Conservation (phyloP, 495 filamentous ascomycete species). For the Neurospora sp. region DNA sequence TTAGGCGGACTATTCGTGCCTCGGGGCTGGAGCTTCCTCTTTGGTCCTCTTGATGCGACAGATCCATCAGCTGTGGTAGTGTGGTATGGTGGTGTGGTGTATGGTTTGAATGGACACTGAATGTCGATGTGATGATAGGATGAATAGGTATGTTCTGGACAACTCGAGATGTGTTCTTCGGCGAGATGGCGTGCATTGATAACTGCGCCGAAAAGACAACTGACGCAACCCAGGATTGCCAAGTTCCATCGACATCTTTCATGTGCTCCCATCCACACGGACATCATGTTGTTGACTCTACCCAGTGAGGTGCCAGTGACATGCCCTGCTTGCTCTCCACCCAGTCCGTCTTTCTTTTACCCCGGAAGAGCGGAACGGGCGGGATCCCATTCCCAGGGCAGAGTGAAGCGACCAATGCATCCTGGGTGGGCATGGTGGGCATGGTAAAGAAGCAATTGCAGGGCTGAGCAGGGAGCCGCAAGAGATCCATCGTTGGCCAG, state of each 20-base stretch:
- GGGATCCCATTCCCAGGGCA: neutral
- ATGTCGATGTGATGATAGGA: neutral
- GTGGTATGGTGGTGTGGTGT: neutral
- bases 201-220: neutral
- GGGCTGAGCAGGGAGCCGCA: neutral
- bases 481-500: neutral
- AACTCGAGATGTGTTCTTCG: neutral
- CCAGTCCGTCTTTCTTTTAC: neutral
- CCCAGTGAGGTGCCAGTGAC: neutral
- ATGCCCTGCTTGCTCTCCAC: neutral
- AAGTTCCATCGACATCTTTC: neutral
- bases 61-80: neutral
- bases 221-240: neutral
- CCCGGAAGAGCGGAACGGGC: neutral
- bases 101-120: neutral
- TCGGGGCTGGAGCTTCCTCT: neutral
- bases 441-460: neutral
- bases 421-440: neutral
- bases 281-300: neutral
- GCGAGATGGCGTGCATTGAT: neutral
- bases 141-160: neutral
- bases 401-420: neutral
- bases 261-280: neutral
- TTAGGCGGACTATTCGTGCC: neutral
- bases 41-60: neutral